Evolutionary conservation across 129 eudicot species (phyloP).

Genomic region (Pseudognaphalium luteoalbum): DNA sequence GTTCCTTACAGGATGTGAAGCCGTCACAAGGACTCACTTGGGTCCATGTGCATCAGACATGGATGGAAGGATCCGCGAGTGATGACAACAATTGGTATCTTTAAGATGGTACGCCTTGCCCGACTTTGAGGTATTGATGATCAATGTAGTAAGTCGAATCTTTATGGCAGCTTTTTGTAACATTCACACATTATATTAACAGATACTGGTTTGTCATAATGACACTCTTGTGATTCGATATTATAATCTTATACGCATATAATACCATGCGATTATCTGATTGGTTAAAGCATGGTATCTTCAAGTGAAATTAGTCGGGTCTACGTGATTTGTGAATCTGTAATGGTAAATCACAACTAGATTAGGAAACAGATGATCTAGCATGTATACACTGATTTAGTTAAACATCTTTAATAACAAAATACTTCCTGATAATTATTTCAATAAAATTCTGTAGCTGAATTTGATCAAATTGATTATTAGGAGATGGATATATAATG

Average conservation of each 20-base stretch:
- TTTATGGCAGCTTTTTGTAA: not conserved
- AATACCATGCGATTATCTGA: not conserved
- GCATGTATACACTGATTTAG: no score
- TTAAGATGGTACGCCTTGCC: slow-evolving; percentile 28
- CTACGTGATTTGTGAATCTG: not conserved
- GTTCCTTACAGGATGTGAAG: slow-evolving; percentile 45
- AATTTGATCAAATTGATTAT: no score
- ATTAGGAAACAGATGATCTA: not conserved
- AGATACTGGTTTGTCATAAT: slow-evolving; percentile 10
- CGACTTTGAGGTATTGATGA: slow-evolving; percentile 25
- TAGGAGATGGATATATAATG: no score
- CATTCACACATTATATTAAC: not conserved
- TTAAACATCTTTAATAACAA: no score
- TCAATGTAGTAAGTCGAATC: slow-evolving; percentile 24
- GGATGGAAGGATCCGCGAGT: slow-evolving; percentile 53
- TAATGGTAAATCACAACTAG: not conserved
- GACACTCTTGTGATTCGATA: not conserved
- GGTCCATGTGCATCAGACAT: slow-evolving; percentile 86
- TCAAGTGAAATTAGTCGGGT: not conserved
- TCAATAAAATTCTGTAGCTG: no score
- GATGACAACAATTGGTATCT: slow-evolving; percentile 48
- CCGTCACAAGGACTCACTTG: slow-evolving; percentile 62
- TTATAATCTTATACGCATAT: not conserved
- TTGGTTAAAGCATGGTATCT: not conserved
- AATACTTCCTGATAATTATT: not conserved